Evolutionary conservation across 139 green algal genomes (phyloP).

Genomic region (Coelastrella sp.): DNA sequence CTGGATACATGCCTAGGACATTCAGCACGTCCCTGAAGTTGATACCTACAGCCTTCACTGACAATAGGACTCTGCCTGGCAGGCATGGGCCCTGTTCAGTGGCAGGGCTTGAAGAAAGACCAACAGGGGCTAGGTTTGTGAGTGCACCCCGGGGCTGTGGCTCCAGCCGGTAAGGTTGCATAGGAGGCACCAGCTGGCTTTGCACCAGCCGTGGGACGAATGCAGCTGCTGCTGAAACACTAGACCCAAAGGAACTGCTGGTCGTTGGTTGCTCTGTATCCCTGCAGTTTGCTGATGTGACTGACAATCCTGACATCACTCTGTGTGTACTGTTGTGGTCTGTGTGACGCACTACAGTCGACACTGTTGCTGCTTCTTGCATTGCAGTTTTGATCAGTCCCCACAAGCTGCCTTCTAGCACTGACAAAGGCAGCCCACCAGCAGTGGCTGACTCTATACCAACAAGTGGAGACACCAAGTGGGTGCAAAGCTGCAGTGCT

Average conservation of each 20-base stretch:
- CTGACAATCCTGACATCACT: too few relatives aligned
- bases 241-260: too few relatives aligned
- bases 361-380: constrained; percentile 32
- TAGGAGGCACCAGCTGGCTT: not conserved
- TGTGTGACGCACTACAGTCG: too few relatives aligned
- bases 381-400: constrained; percentile 37
- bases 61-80: constrained; percentile 53
- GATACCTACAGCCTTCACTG: constrained; percentile 73
- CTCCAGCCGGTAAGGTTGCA: constrained; percentile 52
- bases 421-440: too few relatives aligned
- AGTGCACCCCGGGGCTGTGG: constrained; percentile 64
- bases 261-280: too few relatives aligned
- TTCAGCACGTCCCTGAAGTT: constrained; percentile 86
- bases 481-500: constrained; percentile 16
- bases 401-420: too few relatives aligned
- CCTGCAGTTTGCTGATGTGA: too few relatives aligned
- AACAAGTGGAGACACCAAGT: not conserved
- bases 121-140: constrained; percentile 53
- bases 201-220: constrained; percentile 49
- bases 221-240: too few relatives aligned
- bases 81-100: not conserved
- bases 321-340: too few relatives aligned
- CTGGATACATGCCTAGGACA: constrained; percentile 90
- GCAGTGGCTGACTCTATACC: too few relatives aligned
- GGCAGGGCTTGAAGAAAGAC: constrained; percentile 18